These are phyloP conservation scores for Candida buenavistaensis DNA, from an alignment of 1,139 yeast genomes.

Conservation along the genomic window DNA sequence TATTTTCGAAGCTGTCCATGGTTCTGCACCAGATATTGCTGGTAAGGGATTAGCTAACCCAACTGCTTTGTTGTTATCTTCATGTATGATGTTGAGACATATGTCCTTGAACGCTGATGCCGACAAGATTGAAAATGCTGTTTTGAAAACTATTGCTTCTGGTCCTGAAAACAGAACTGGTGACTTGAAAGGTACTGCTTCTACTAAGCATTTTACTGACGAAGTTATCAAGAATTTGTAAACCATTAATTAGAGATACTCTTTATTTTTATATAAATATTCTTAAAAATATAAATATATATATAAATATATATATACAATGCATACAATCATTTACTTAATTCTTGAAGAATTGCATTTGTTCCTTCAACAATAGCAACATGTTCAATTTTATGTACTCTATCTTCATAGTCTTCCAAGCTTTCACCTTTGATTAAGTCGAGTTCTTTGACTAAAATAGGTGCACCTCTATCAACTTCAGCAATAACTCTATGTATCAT, in stretches of 20 bases:
- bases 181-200: constrained; percentile 91
- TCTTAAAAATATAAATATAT: constrained; percentile 1
- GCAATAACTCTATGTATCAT: constrained; percentile 96
- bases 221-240: constrained; percentile 52
- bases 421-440: constrained; percentile 70
- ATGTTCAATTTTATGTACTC: constrained; percentile 88
- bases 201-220: constrained; percentile 86
- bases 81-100: constrained; percentile 99
- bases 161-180: constrained; percentile 93
- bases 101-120: constrained; percentile 86
- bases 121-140: constrained; percentile 83
- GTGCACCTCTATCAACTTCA: constrained; percentile 92
- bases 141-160: constrained; percentile 88
- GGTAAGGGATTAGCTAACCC: constrained; percentile 99
- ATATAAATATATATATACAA: no score
- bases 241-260: constrained; percentile 9
- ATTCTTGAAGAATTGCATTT: constrained; percentile 51
- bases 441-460: constrained; percentile 77
- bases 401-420: constrained; percentile 72
- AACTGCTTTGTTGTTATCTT: constrained; percentile 91
- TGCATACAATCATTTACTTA: constrained; percentile 17
- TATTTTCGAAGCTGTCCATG: constrained; percentile 98
- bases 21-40: constrained; percentile 98
- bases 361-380: constrained; percentile 92
- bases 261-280: no score